phyloP scores from a whole-genome alignment of 768 basidiomycete genomes.

The Leucocoprinus birnbaumii region DNA sequence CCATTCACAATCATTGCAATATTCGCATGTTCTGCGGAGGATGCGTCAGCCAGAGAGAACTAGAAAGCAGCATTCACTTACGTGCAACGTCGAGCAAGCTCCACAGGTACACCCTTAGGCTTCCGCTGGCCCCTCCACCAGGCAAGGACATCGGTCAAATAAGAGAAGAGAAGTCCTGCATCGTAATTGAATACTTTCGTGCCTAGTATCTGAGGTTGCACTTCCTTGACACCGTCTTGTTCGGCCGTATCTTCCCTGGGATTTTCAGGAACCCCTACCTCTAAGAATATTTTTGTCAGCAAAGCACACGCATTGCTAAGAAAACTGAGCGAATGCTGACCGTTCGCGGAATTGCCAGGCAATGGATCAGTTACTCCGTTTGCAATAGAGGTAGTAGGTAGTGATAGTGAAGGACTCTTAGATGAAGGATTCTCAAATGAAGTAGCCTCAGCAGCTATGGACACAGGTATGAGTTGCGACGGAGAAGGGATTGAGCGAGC shows the following conservation, averaged over 20 bases:
- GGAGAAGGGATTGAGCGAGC: slow-evolving; percentile 9
- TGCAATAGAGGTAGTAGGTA: neutral
- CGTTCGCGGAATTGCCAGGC: neutral
- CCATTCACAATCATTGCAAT: slow-evolving; percentile 79
- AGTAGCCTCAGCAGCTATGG: too few species aligned
- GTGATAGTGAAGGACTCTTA: neutral
- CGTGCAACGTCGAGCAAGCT: slow-evolving; percentile 63
- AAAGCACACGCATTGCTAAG: neutral
- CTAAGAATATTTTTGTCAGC: neutral
- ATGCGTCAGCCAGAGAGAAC: neutral
- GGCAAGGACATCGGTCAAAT: slow-evolving; percentile 51
- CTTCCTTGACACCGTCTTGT: neutral
- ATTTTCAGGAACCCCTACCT: neutral
- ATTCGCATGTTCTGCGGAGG: slow-evolving; percentile 26
- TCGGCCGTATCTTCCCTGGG: neutral
- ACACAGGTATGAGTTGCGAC: neutral
- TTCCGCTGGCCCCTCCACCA: slow-evolving; percentile 78
- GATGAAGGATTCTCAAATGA: neutral
- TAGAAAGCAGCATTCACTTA: slow-evolving; percentile 32
- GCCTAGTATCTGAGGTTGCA: slow-evolving; percentile 57
- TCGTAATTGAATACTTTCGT: slow-evolving; percentile 57
- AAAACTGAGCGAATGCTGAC: neutral
- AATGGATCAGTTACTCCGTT: neutral
- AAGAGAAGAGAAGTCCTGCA: slow-evolving; percentile 43
- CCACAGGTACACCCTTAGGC: slow-evolving; percentile 66